Base-by-base conservation (phyloP, 495 filamentous ascomycete species). In the Aspergillus coremiiformis region DNA sequence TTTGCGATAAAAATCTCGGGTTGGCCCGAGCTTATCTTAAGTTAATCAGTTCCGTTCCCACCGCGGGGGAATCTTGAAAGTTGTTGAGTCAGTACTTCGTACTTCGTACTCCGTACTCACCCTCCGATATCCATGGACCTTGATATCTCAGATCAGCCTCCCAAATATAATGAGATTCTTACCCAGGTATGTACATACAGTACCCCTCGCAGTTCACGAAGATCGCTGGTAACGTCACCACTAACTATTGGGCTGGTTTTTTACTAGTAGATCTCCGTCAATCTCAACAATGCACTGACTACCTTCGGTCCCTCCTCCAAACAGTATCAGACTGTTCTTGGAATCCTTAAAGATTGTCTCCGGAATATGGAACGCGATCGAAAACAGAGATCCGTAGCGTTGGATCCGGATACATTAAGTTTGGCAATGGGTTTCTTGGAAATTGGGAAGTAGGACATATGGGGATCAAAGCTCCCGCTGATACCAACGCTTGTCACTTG, bases 361-460 rank as follows among this genome's bases (percentile, higher is more conserved):
- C 58, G 44, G n/a, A 53, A 64, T 6, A 66, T 74, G 21, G 63
- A 75, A 7, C 46, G 52, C 1, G 52, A 57, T 2, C 51, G 56
- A 17, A 32, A 27, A 39, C 49, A 47, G 9, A 51, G 33, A 22
- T 12, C 45, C 3, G 46, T 42, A 12, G 33, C 56, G 14, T 35
- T 72, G 12, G 66, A 76, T 48, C 54, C 66, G 0, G 66, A 71
- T 42, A 61, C 59, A 46, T 41, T 76, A 30, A 69, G 57, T 53
- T 12, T 59, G 27, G 71, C 71, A 0, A 72, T 76, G 72, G 62
- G 60, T n/a, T 70, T 70, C 44, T 42, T 75, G 29, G 57, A 68
- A 7, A 63, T 72, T 44, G 66, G 60, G 48, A 56, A 58, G 57
- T 65, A 59, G 45, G 27, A 4, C 20, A 21, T 32, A n/a, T n/a